Base-by-base conservation (phyloP, 495 filamentous ascomycete species). In the Echria macrotheca region DNA sequence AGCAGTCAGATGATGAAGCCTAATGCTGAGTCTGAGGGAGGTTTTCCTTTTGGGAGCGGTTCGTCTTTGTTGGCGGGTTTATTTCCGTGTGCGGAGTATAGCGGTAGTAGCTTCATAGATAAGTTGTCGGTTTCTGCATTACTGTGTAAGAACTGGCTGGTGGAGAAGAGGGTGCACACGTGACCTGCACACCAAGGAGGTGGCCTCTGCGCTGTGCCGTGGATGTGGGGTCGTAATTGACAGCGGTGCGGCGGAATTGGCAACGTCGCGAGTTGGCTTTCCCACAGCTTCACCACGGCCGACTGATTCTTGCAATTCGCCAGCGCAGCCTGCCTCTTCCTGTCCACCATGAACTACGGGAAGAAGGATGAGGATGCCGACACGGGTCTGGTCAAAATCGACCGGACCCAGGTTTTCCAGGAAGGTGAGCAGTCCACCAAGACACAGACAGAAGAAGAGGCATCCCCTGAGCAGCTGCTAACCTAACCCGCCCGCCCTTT, bases 291-390 rank as follows among this genome's bases (percentile, higher is more conserved):
- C 52, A 53, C 56, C 44, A 31, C 44, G 43, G n/a, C 47, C 45
- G 44, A 43, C 41, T 48, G 54, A 48, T 35, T 26, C 41, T 32
- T 54, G 37, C 47, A 33, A 47, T 52, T 58, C 49, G 37, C 48
- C 44, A 57, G 45, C 46, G 39, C 53, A 52, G 32, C 48, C 50
- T 43, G 25, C 50, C 44, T 54, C 47, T 35, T 49, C 40, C 45
- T 55, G 63, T 67, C 69, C 69, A 77, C 47, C 66, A 96, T 96
- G 91, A 93, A 82, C 69, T 95, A 95, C 80, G 84, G 87, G 70
- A 96, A 96, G 77, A 97, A 95, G 76, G 91, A 97, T 69, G 91
- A 97, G 77, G 91, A 97, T 78, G 89, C 82, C 66, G 89, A 95
- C 63, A 83, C 84, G 69, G 81, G 87, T 59, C 81, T 94, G 76